Conservation (phyloP, 176 grass and related monocot genomes). For the Pontederia paniculata region DNA sequence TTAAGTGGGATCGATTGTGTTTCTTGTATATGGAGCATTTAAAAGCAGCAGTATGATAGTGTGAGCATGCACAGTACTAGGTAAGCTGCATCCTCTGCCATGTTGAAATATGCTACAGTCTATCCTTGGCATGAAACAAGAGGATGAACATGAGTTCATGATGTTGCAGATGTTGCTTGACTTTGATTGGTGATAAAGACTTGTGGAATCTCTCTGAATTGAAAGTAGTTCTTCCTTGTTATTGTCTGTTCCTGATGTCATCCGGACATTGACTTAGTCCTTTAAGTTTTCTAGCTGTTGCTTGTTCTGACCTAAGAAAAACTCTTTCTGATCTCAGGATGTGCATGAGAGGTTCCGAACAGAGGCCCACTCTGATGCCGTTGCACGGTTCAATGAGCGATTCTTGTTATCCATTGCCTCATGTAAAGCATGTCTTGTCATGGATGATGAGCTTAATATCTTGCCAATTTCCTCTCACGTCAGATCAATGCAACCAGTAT, state of each 20-base stretch:
- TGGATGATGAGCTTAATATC: conserved; percentile 97
- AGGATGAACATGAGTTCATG: too few relatives aligned
- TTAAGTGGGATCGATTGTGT: not conserved
- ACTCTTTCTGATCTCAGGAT: conserved; percentile 37
- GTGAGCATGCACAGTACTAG: too few relatives aligned
- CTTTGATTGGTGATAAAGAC: too few relatives aligned
- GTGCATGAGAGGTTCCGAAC: conserved; percentile 96
- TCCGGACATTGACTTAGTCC: too few relatives aligned
- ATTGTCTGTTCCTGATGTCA: too few relatives aligned
- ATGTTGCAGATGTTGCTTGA: too few relatives aligned
- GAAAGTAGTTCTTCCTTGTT: too few relatives aligned
- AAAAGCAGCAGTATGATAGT: not conserved
- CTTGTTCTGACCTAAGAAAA: not conserved
- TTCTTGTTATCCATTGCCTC: conserved; percentile 82
- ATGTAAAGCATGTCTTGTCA: conserved; percentile 84
- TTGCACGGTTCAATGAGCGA: conserved; percentile 77
- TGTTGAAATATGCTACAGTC: too few relatives aligned
- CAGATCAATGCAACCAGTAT: conserved; percentile 41
- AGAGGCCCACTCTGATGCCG: conserved; percentile 67
- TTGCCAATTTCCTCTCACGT: conserved; percentile 89
- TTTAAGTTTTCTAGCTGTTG: not conserved
- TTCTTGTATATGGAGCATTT: not conserved
- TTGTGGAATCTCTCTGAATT: too few relatives aligned
- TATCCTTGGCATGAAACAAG: too few relatives aligned
- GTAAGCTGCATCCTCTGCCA: too few relatives aligned